Evolutionary conservation across 1,284 basidiomycete species (phyloP).

Genomic region (Inonotus hispidus): DNA sequence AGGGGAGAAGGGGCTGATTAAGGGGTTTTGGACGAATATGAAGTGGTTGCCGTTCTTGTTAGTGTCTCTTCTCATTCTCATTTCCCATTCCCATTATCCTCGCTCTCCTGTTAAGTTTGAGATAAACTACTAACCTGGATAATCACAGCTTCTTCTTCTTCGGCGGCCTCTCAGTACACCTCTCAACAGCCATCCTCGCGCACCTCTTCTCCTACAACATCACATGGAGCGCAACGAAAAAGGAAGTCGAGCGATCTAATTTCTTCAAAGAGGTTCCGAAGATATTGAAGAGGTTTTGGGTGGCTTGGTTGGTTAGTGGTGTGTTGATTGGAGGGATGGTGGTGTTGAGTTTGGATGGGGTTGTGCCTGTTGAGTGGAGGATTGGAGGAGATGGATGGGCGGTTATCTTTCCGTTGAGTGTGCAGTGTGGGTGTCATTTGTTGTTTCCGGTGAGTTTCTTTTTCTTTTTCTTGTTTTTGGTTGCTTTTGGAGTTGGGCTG

Average conservation of each 20-base stretch:
- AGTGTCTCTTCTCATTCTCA: slow-evolving; percentile 28
- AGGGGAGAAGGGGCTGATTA: slow-evolving; percentile 51
- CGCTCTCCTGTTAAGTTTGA: slow-evolving; percentile 20
- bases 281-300: slow-evolving; percentile 70
- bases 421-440: slow-evolving; percentile 58
- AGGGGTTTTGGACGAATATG: slow-evolving; percentile 56
- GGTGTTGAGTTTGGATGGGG: slow-evolving; percentile 47
- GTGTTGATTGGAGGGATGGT: slow-evolving; percentile 45
- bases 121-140: too few relatives aligned
- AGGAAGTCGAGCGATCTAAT: slow-evolving; percentile 77
- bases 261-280: slow-evolving; percentile 85
- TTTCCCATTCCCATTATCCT: slow-evolving; percentile 3
- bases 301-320: slow-evolving; percentile 51
- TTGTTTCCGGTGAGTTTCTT: slow-evolving; percentile 55
- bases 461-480: neutral
- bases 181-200: slow-evolving; percentile 68
- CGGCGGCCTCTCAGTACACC: slow-evolving; percentile 69
- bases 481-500: neutral
- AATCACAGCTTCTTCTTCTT: slow-evolving; percentile 75
- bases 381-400: slow-evolving; percentile 54
- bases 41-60: slow-evolving; percentile 79
- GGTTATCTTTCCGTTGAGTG: slow-evolving; percentile 62
- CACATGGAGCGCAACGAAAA: slow-evolving; percentile 73
- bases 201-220: slow-evolving; percentile 84
- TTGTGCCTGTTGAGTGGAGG: slow-evolving; percentile 58